These are phyloP conservation scores for Cladophialophora chaetospira DNA, from an alignment of 2,329 filamentous ascomycete genomes.

Conservation along the genomic window DNA sequence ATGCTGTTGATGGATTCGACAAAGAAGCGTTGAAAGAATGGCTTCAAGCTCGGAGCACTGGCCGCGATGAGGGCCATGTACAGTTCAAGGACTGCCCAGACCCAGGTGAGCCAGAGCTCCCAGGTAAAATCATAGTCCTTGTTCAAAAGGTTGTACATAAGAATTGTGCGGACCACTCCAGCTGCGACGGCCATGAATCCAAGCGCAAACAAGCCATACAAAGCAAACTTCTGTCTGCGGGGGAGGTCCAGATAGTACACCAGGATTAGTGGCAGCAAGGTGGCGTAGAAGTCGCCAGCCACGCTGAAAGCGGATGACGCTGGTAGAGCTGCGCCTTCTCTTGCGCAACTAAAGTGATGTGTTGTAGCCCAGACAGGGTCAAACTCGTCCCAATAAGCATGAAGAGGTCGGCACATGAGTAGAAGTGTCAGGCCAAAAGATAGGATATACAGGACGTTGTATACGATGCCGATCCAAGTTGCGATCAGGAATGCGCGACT, in stretches of 20 bases:
- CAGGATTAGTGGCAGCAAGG: conserved; percentile 29
- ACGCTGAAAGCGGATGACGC: conserved; percentile 28
- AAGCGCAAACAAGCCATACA: conserved; percentile 31
- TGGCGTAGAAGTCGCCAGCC: conserved; percentile 33
- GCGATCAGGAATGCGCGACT: conserved; percentile 28
- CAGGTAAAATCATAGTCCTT: conserved; percentile 30
- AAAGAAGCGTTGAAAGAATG: conserved; percentile 32
- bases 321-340: conserved; percentile 26
- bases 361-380: conserved; percentile 22
- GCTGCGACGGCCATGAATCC: conserved; percentile 32
- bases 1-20: conserved; percentile 23
- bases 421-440: conserved; percentile 26
- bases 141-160: conserved; percentile 29
- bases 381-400: conserved; percentile 32
- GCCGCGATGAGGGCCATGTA: conserved; percentile 37
- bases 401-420: conserved; percentile 29
- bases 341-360: conserved; percentile 22
- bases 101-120: conserved; percentile 32
- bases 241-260: conserved; percentile 29
- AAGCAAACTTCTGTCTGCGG: conserved; percentile 25
- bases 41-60: conserved; percentile 37
- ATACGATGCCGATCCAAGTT: conserved; percentile 33
- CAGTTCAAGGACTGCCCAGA: conserved; percentile 38
- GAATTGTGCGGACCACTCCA: conserved; percentile 29
- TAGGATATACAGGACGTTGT: conserved; percentile 31